Evolutionary conservation across 495 filamentous ascomycete genomes (phyloP).

Genomic region (Xylaria flabelliformis): DNA sequence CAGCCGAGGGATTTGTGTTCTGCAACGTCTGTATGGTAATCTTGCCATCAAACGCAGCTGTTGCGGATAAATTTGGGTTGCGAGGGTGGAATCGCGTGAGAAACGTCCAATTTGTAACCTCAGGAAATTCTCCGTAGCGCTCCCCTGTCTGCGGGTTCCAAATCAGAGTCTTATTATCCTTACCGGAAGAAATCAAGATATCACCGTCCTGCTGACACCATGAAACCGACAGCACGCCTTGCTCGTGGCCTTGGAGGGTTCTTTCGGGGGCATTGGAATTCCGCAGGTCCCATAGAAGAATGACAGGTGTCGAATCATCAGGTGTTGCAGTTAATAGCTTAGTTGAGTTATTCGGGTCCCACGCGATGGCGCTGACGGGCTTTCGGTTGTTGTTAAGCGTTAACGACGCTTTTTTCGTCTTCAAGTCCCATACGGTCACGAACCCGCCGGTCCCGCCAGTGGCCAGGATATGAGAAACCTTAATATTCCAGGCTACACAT

Average conservation of each 20-base stretch:
- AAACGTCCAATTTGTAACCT: constrained; percentile 99
- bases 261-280: constrained; percentile 96
- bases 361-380: constrained; percentile 92
- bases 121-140: constrained; percentile 87
- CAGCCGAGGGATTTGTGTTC: constrained; percentile 75
- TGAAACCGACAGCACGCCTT: constrained; percentile 90
- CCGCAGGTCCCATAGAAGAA: constrained; percentile 91
- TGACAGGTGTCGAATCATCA: constrained; percentile 85
- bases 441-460: constrained; percentile 94
- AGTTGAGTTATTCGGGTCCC: constrained; percentile 94
- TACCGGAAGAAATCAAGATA: constrained; percentile 90
- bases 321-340: constrained; percentile 93
- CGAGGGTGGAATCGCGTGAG: constrained; percentile 92
- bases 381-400: constrained; percentile 96
- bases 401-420: constrained; percentile 93
- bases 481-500: constrained; percentile 97
- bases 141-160: constrained; percentile 96
- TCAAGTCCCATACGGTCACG: constrained; percentile 98
- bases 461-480: constrained; percentile 93
- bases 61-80: constrained; percentile 89
- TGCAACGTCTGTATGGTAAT: constrained; percentile 92
- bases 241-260: constrained; percentile 85
- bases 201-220: constrained; percentile 95
- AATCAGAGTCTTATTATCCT: constrained; percentile 93
- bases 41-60: constrained; percentile 95